phyloP scores from a whole-genome alignment of 148 eudicot species.

The Rhododendron molle region DNA sequence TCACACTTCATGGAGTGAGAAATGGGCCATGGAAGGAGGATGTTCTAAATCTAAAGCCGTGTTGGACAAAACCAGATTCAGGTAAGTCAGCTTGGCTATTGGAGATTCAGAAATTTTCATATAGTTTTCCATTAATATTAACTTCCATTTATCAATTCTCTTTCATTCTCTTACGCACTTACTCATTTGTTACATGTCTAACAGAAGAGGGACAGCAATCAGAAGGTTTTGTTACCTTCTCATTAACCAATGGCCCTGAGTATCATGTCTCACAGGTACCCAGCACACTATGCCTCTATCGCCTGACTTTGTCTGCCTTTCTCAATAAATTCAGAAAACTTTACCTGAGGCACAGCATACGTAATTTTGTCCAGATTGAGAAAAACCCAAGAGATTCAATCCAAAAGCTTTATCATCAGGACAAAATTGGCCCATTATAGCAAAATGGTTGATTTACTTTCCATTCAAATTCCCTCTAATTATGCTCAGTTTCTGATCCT shows the following conservation, averaged over 20 bases:
- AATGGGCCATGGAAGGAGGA: conserved; percentile 69
- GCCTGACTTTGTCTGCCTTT: not conserved
- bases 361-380: not conserved
- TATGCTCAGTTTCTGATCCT: not conserved
- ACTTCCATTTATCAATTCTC: not conserved
- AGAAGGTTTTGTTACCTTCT: conserved; percentile 82
- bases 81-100: conserved; percentile 28
- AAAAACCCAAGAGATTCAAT: not conserved
- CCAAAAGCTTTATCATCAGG: not conserved
- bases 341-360: not conserved
- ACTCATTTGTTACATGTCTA: conserved; percentile 9
- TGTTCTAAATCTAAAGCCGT: conserved; percentile 53
- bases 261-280: conserved; percentile 92
- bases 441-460: not conserved
- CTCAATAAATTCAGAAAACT: not conserved
- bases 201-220: conserved; percentile 52
- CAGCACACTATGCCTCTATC: not conserved
- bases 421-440: not conserved
- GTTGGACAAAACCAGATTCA: conserved; percentile 61
- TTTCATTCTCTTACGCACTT: not conserved
- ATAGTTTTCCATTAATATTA: not conserved
- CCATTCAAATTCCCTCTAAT: not conserved
- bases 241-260: conserved; percentile 92
- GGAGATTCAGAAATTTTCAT: conserved; percentile 9
- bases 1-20: conserved; percentile 20